These are phyloP conservation scores for Penicillium pancosmium DNA, from an alignment of 495 filamentous ascomycete genomes.

Conservation along the genomic window DNA sequence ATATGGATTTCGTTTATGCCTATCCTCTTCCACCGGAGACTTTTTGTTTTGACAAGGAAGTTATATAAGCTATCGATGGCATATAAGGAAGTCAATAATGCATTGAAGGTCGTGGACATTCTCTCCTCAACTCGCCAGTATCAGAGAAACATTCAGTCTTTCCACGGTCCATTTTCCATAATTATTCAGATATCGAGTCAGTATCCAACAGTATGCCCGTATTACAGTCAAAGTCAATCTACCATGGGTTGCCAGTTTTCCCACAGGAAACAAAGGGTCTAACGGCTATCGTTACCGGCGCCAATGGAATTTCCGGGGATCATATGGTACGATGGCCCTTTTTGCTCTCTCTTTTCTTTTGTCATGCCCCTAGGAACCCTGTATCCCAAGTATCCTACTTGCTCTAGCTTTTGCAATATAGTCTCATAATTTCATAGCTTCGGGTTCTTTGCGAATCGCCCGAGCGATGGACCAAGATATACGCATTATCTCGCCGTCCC, in stretches of 20 bases:
- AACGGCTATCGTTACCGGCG: slow-evolving; percentile 56
- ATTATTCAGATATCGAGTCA: no score
- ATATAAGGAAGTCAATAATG: no score
- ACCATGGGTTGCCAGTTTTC: slow-evolving; percentile 47
- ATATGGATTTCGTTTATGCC: no score
- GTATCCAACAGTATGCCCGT: neutral
- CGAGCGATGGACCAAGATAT: slow-evolving; percentile 55
- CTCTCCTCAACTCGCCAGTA: no score
- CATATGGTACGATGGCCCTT: slow-evolving; percentile 12
- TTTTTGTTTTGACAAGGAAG: no score
- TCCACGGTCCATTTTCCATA: no score
- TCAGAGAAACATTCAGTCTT: no score
- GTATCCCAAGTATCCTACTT: neutral
- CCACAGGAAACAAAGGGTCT: slow-evolving; percentile 35
- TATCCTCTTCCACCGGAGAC: no score
- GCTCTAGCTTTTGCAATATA: neutral
- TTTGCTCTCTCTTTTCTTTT: neutral
- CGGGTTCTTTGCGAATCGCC: slow-evolving; percentile 46
- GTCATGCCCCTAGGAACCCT: neutral
- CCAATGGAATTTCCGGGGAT: slow-evolving; percentile 53
- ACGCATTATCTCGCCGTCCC: slow-evolving; percentile 45
- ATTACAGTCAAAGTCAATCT: slow-evolving; percentile 21
- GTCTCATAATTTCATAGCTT: slow-evolving; percentile 32
- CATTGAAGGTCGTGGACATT: no score
- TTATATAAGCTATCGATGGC: no score